Evolutionary conservation across 306 rosid genomes (phyloP), one percentile per base, ranked within the genome.

Genomic region (Luffa acutangula): DNA sequence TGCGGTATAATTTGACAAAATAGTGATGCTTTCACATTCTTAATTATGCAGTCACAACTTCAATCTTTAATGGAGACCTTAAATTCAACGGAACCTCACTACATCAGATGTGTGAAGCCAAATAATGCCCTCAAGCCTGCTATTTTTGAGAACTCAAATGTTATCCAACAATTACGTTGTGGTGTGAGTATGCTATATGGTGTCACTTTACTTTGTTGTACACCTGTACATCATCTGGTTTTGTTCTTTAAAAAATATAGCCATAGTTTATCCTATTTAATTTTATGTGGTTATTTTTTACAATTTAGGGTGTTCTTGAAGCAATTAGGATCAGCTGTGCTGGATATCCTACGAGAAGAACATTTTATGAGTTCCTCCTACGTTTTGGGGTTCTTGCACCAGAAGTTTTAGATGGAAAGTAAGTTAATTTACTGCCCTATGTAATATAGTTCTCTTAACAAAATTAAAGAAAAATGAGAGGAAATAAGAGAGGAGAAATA

Each of bases 261-360:
- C 18, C 6, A 39, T 66, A 9, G 82, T 36, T n/a, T 79, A 37
- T 25, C 46, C 37, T 62, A 77, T 79, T 76, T 76, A 78, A 64
- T 79, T 81, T 80, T 56, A 80, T 65, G 41, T 81, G 79, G 71
- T 48, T 48, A 14, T 80, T 48, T 66, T 83, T 60, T 59, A 73
- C 86, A n/a, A 83, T 86, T 41, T 81, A 96, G 99, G 99, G 99
- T 87, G 98, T 96, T 77, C 97, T 96, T 82, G 99, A 96, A 89
- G 99, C 99, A 65, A 96, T 93, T 83, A 91, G 98, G 90, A 96
- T 93, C 87, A 96, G 99, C 85, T 96, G 99, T 86, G 99, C 99
- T 88, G 99, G 99, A 84, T 96, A 96, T 90, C 98, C 99, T 81
- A 96, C 99, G 18, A 89, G 98, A 76, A 86, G 98, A 59, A 96